Percentiles rank a stretch among this genome's conserved stretches.
phyloP scores from a whole-genome alignment of 495 filamentous ascomycete genomes.

The Xylaria grammica region DNA sequence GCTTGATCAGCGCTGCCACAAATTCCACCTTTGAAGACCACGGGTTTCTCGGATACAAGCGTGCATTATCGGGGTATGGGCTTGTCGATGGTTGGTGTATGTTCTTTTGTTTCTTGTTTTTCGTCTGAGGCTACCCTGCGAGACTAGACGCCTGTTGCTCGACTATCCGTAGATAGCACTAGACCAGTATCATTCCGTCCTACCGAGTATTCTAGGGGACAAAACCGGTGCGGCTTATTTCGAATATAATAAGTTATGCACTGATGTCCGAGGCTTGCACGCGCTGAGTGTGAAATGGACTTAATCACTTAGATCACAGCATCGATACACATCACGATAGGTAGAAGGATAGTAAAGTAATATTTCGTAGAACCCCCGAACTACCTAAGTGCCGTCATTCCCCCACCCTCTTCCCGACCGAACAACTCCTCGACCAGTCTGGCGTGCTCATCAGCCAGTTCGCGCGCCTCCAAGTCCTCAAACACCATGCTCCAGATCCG shows the following conservation, averaged over 20 bases:
- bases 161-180: neutral
- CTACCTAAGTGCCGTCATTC: slow-evolving; percentile 21
- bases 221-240: neutral
- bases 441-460: slow-evolving; percentile 30
- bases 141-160: neutral
- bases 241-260: neutral
- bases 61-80: too few species aligned
- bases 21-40: too few species aligned
- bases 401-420: slow-evolving; percentile 28
- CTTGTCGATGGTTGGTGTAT: neutral
- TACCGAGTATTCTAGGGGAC: neutral
- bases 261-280: neutral
- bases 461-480: slow-evolving; percentile 32
- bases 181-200: neutral
- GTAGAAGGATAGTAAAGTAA: too few species aligned
- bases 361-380: neutral
- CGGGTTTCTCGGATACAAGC: too few species aligned
- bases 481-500: slow-evolving; percentile 43
- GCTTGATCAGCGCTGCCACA: neutral
- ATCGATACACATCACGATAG: too few species aligned
- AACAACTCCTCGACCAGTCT: slow-evolving; percentile 31
- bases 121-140: neutral
- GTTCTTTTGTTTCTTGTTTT: neutral
- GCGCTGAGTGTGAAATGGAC: too few species aligned
- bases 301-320: too few species aligned